Evolutionary conservation across 805 yeast species (phyloP).

Genomic region (Zygoascus tannicola): DNA sequence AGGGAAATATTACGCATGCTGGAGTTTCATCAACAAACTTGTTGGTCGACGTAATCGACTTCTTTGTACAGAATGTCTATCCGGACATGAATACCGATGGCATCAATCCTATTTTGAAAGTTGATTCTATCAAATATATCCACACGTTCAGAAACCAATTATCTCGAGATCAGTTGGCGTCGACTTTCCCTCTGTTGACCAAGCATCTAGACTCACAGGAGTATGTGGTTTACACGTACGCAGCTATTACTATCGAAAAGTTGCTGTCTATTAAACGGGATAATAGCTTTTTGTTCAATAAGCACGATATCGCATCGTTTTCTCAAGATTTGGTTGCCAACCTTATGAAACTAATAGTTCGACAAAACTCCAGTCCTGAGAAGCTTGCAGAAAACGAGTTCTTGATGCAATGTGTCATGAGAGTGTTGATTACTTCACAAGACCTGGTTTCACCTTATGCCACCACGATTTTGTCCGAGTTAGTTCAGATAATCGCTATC

Average conservation of each 20-base stretch:
- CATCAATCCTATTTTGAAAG: conserved; percentile 69
- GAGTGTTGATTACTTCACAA: conserved; percentile 69
- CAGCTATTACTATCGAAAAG: conserved; percentile 88
- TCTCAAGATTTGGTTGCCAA: conserved; percentile 53
- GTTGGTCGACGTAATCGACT: conserved; percentile 75
- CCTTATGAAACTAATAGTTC: conserved; percentile 57
- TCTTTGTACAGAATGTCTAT: conserved; percentile 73
- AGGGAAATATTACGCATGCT: conserved; percentile 74
- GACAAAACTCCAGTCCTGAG: conserved; percentile 53
- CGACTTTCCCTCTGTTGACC: conserved; percentile 71
- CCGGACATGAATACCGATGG: conserved; percentile 56
- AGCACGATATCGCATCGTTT: conserved; percentile 59
- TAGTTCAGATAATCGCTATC: conserved; percentile 56
- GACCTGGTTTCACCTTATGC: conserved; percentile 29
- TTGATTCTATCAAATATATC: conserved; percentile 88
- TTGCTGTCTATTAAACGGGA: conserved; percentile 63
- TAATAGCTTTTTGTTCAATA: conserved; percentile 51
- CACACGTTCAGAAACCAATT: conserved; percentile 87
- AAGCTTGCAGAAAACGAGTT: conserved; percentile 93
- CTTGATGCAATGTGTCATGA: conserved; percentile 79
- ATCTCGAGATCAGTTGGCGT: conserved; percentile 70
- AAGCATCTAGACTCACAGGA: conserved; percentile 55
- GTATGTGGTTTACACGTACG: conserved; percentile 83
- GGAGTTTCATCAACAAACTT: conserved; percentile 85
- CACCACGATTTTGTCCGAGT: conserved; percentile 45